phyloP scores from a whole-genome alignment of 257 asterid species.

The Gentiana straminea region DNA sequence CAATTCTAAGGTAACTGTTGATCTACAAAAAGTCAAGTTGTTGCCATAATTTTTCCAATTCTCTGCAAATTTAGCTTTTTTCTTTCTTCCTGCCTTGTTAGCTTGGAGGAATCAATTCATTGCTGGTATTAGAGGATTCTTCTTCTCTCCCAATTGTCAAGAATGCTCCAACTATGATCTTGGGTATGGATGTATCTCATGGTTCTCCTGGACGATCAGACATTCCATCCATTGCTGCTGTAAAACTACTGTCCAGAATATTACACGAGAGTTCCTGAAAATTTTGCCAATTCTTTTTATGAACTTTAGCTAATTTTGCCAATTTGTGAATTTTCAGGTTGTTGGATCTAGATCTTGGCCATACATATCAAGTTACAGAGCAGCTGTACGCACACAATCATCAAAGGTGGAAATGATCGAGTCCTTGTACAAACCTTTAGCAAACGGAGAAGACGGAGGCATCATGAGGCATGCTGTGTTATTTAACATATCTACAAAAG shows the following conservation, averaged over 20 bases:
- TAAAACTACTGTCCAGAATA: conserved; percentile 24
- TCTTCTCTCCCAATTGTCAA: conserved; percentile 39
- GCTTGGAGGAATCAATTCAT: conserved; percentile 92
- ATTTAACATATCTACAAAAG: conserved; percentile 1
- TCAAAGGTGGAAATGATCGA: conserved; percentile 82
- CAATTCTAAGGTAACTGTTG: conserved; percentile 60
- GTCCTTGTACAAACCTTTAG: conserved; percentile 68
- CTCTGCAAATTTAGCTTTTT: conserved; percentile 1
- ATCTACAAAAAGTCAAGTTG: conserved; percentile 5
- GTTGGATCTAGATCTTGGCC: conserved; percentile 96
- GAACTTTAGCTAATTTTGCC: conserved; percentile 11
- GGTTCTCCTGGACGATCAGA: conserved; percentile 84
- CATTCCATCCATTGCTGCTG: conserved; percentile 91
- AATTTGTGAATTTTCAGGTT: conserved; percentile 38
- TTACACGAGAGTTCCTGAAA: conserved; percentile 1
- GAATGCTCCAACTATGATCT: conserved; percentile 78
- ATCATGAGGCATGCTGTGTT: conserved; percentile 55
- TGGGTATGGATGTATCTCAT: conserved; percentile 95
- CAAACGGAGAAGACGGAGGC: conserved; percentile 83
- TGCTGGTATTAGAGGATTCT: conserved; percentile 63
- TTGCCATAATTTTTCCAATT: not conserved
- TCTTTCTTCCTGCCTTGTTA: conserved; percentile 15
- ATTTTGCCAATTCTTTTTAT: not conserved
- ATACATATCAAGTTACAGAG: conserved; percentile 75
- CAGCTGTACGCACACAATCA: conserved; percentile 83